Conservation (phyloP, 768 basidiomycete species). For the Candolleomyces aberdarensis region DNA sequence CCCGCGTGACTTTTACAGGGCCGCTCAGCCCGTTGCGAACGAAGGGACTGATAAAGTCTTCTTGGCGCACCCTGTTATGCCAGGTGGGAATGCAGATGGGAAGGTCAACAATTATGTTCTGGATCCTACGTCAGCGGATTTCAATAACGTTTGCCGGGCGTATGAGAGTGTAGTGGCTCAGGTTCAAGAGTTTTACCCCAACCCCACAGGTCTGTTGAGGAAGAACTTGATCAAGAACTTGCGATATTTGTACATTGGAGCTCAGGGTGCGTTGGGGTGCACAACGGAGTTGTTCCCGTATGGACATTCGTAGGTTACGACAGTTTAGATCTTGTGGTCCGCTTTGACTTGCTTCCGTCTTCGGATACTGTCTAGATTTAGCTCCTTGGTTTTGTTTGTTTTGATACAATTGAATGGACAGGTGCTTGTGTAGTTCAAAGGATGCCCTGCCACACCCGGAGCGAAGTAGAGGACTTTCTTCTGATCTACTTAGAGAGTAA, state of each 20-base stretch:
- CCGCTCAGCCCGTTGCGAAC: constrained; percentile 3
- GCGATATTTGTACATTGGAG: constrained; percentile 4
- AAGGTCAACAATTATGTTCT: constrained; percentile 14
- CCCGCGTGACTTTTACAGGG: constrained; percentile 14
- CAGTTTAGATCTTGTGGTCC: no score
- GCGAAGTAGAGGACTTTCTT: no score
- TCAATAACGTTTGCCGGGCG: constrained; percentile 8
- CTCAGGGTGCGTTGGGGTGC: constrained; percentile 1
- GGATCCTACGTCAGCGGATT: constrained; percentile 11
- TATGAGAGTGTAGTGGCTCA: constrained; percentile 14
- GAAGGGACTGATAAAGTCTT: constrained; percentile 4
- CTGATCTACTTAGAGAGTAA: no score
- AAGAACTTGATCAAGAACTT: constrained; percentile 14
- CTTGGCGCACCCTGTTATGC: constrained; percentile 8
- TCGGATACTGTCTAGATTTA: no score
- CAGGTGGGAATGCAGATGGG: constrained; percentile 9
- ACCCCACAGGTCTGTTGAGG: constrained; percentile 13
- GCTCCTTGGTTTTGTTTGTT: no score
- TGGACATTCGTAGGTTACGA: background rate
- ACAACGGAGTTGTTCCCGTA: constrained; percentile 12
- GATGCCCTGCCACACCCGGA: no score
- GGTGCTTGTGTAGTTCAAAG: no score
- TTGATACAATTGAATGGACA: no score
- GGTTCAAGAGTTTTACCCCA: constrained; percentile 15
- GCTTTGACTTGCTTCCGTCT: no score